A percentile compares a stretch with the other conserved stretches of the same genome.
Evolutionary conservation across 2,329 filamentous ascomycete genomes (phyloP).

Genomic region (Pseudocercospora pini-densiflorae): DNA sequence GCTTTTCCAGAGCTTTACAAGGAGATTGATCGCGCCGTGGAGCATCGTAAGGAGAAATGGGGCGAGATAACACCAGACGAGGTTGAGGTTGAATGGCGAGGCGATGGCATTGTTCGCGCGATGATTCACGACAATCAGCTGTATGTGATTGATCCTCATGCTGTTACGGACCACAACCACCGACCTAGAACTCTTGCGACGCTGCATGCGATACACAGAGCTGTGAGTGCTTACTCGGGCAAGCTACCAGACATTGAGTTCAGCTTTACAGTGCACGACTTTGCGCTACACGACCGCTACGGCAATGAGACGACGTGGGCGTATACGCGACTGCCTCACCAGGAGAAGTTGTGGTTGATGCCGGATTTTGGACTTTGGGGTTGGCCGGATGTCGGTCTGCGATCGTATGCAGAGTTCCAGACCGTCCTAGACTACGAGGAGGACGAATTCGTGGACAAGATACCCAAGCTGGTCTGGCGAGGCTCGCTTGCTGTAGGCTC

Average conservation of each 20-base stretch:
- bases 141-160: constrained; percentile 33
- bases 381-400: constrained; percentile 53
- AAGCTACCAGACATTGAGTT: constrained; percentile 52
- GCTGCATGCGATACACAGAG: constrained; percentile 52
- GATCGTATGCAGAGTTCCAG: constrained; percentile 25
- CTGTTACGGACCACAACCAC: constrained; percentile 33
- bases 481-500: constrained; percentile 35
- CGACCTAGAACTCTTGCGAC: constrained; percentile 41
- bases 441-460: constrained; percentile 30
- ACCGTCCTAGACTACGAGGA: constrained; percentile 29
- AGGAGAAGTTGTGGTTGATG: constrained; percentile 55
- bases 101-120: constrained; percentile 32
- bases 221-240: constrained; percentile 44
- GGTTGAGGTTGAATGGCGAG: constrained; percentile 30
- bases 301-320: constrained; percentile 34
- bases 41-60: constrained; percentile 28
- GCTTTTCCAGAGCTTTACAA: constrained; percentile 39
- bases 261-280: constrained; percentile 54
- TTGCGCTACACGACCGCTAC: constrained; percentile 22
- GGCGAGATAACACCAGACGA: constrained; percentile 32
- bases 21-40: constrained; percentile 38
- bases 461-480: constrained; percentile 37
- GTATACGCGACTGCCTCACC: constrained; percentile 33
- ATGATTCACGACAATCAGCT: constrained; percentile 39
- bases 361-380: constrained; percentile 57